phyloP scores from a whole-genome alignment of 805 yeast genomes.

The Metschnikowia lachancei region DNA sequence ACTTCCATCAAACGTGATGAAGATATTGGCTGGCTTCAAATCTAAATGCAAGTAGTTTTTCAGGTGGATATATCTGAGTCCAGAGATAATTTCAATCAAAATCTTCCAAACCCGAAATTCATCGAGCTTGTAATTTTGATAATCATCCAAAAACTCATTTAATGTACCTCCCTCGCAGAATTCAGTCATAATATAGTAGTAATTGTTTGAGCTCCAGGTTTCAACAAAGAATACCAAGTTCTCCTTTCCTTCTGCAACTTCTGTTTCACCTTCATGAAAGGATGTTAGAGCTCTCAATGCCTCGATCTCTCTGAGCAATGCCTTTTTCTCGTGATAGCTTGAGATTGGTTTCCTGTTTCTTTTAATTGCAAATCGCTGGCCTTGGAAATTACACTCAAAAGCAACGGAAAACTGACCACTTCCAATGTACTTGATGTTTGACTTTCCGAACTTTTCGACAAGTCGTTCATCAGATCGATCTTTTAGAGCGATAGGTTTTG shows the following conservation, averaged over 20 bases:
- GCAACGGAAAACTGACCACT: constrained; percentile 89
- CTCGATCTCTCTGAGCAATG: constrained; percentile 74
- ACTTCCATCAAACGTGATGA: constrained; percentile 91
- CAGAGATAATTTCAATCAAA: constrained; percentile 75
- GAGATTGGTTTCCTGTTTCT: constrained; percentile 66
- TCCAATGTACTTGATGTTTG: constrained; percentile 68
- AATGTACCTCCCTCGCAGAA: constrained; percentile 92
- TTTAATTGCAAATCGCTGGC: constrained; percentile 79
- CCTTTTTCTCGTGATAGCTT: constrained; percentile 51
- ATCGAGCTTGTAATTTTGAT: constrained; percentile 70
- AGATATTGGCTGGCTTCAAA: constrained; percentile 91
- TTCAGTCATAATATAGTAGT: constrained; percentile 89
- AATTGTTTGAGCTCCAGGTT: constrained; percentile 78
- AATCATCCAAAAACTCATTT: constrained; percentile 74
- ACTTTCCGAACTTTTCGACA: constrained; percentile 47
- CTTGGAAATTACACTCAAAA: constrained; percentile 70
- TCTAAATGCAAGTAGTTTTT: constrained; percentile 79
- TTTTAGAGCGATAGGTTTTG: constrained; percentile 6
- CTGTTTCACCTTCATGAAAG: constrained; percentile 37
- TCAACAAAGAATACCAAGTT: constrained; percentile 75
- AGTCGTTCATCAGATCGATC: constrained; percentile 43
- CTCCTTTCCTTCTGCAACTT: constrained; percentile 64
- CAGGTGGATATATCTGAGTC: constrained; percentile 76
- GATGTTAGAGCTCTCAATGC: constrained; percentile 49
- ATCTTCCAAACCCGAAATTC: constrained; percentile 99